phyloP scores from a whole-genome alignment of 2,329 filamentous ascomycete genomes.

The Venturia pyrina region DNA sequence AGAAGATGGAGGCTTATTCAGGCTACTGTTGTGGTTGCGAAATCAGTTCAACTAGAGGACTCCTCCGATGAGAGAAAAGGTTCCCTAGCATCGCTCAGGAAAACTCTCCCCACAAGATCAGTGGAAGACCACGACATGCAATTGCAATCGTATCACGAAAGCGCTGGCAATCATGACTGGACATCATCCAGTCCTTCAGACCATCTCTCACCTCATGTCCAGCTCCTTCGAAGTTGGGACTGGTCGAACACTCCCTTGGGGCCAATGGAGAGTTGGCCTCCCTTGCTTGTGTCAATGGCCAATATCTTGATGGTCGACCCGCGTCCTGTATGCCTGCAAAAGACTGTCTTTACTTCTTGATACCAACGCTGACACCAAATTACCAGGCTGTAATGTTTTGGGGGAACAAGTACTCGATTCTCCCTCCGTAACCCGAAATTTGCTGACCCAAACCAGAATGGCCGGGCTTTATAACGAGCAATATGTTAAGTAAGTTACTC shows the following conservation, averaged over 20 bases:
- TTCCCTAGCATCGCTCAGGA: not conserved
- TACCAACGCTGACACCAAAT: not conserved
- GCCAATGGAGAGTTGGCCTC: conserved; percentile 9
- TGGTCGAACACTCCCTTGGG: conserved; percentile 10
- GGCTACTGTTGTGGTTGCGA: not conserved
- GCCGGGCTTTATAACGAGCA: conserved; percentile 51
- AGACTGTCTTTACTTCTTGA: not conserved
- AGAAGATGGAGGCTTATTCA: conserved; percentile 8
- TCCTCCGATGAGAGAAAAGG: not conserved
- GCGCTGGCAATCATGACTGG: not conserved
- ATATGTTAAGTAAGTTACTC: conserved; percentile 24
- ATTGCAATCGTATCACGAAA: not conserved
- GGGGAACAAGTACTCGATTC: conserved; percentile 38
- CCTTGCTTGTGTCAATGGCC: conserved; percentile 48
- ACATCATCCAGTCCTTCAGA: not conserved
- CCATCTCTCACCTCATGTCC: conserved; percentile 2
- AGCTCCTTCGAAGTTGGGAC: conserved; percentile 8
- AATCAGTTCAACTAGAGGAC: not conserved
- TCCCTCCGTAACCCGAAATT: not conserved
- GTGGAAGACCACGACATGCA: conserved; percentile 1
- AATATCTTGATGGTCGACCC: conserved; percentile 61
- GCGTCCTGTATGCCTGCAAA: conserved; percentile 25
- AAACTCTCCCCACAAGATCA: not conserved
- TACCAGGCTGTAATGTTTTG: conserved; percentile 56
- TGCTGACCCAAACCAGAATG: conserved; percentile 17